A percentile compares a stretch with the other conserved stretches of the same genome.
These are phyloP conservation scores for Polytolypa hystricis DNA, from an alignment of 2,329 filamentous ascomycete genomes.

Conservation along the genomic window DNA sequence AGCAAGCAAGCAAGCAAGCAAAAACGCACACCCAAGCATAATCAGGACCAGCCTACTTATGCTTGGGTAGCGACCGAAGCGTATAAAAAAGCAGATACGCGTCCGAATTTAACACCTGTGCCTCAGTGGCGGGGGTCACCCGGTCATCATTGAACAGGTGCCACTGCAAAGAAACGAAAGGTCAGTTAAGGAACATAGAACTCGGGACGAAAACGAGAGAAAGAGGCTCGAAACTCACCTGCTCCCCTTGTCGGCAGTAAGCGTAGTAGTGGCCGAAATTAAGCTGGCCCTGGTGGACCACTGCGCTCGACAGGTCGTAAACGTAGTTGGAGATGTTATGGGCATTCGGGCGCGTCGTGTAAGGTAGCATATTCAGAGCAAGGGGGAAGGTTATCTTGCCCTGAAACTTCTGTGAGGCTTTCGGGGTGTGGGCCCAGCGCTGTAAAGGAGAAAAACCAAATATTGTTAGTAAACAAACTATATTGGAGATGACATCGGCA, in stretches of 20 bases:
- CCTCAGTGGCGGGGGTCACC: slow-evolving; percentile 71
- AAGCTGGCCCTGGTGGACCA: slow-evolving; percentile 87
- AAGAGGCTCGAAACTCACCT: too few species aligned
- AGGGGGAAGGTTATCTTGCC: slow-evolving; percentile 77
- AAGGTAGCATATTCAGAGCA: slow-evolving; percentile 80
- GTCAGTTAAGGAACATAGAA: neutral
- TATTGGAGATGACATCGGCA: neutral
- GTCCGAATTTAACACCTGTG: slow-evolving; percentile 73
- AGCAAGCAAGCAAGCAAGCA: neutral
- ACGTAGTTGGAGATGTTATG: slow-evolving; percentile 46
- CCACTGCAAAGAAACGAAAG: too few species aligned
- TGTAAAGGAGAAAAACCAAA: slow-evolving; percentile 20
- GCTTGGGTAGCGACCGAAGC: slow-evolving; percentile 23
- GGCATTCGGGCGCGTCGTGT: slow-evolving; percentile 55
- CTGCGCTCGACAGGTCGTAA: slow-evolving; percentile 80
- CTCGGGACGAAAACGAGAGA: neutral
- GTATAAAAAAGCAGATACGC: slow-evolving; percentile 84
- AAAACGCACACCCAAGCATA: neutral
- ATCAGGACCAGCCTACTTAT: neutral
- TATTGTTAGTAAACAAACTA: slow-evolving; percentile 1
- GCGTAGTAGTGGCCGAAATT: slow-evolving; percentile 87
- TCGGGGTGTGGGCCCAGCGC: slow-evolving; percentile 66
- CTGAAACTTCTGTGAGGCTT: slow-evolving; percentile 74
- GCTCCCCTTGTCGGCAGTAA: slow-evolving; percentile 71
- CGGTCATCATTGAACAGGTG: slow-evolving; percentile 94